Evolutionary conservation across 2,329 filamentous ascomycete genomes (phyloP).

Genomic region (Didymella segeticola): DNA sequence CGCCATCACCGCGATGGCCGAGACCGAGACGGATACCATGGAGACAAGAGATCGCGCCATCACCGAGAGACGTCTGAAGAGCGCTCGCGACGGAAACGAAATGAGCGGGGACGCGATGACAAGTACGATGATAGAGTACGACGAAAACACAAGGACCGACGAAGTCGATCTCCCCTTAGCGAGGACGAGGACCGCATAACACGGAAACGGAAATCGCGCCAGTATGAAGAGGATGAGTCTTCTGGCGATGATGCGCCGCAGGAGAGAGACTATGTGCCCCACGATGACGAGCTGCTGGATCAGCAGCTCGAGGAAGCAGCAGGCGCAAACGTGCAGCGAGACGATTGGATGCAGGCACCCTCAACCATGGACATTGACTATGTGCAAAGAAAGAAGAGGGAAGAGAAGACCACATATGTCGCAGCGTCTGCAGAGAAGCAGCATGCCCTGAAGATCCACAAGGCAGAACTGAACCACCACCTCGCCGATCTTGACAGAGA

Average conservation of each 20-base stretch:
- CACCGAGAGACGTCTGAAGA: slow-evolving; percentile 52
- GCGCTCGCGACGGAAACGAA: slow-evolving; percentile 55
- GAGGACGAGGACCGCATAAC: slow-evolving; percentile 44
- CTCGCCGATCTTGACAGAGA: slow-evolving; percentile 63
- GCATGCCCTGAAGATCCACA: slow-evolving; percentile 75
- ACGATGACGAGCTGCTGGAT: slow-evolving; percentile 54
- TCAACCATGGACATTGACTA: slow-evolving; percentile 86
- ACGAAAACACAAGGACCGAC: slow-evolving; percentile 39
- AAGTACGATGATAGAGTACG: slow-evolving; percentile 47
- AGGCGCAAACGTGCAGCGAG: slow-evolving; percentile 64
- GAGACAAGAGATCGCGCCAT: slow-evolving; percentile 70
- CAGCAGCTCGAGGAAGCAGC: slow-evolving; percentile 49
- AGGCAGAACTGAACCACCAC: slow-evolving; percentile 80
- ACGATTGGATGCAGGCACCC: slow-evolving; percentile 94
- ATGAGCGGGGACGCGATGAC: slow-evolving; percentile 45
- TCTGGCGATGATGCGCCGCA: slow-evolving; percentile 44
- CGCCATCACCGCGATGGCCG: slow-evolving; percentile 58
- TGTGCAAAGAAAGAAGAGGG: slow-evolving; percentile 66
- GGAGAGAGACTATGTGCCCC: slow-evolving; percentile 54
- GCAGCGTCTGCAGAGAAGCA: slow-evolving; percentile 60
- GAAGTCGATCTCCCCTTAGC: slow-evolving; percentile 38
- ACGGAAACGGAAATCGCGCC: slow-evolving; percentile 43
- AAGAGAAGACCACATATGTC: slow-evolving; percentile 52
- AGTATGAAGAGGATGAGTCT: slow-evolving; percentile 41
- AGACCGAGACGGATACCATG: slow-evolving; percentile 57